A percentile compares a stretch with the other conserved stretches of the same genome.
phyloP scores from a whole-genome alignment of 228 moss, liverwort and hornwort species.

The Sphagnum magellanicum region DNA sequence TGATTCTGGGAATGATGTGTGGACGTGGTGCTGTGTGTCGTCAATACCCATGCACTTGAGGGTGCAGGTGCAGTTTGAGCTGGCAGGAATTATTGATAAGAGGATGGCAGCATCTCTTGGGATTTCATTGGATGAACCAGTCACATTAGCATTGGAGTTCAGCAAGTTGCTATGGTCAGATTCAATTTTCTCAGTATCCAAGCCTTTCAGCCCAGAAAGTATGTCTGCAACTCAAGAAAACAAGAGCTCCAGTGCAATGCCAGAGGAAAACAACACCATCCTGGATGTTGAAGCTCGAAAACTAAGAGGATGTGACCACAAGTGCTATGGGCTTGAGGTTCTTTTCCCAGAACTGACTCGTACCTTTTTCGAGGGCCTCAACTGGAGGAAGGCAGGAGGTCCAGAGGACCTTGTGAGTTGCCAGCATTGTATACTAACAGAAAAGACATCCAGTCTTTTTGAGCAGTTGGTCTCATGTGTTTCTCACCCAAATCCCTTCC shows the following conservation, averaged over 20 bases:
- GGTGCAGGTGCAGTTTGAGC: slow-evolving; percentile 46
- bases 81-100: slow-evolving; percentile 45
- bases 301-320: slow-evolving; percentile 16
- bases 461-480: slow-evolving; percentile 12
- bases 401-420: slow-evolving; percentile 11
- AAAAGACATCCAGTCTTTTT: slow-evolving; percentile 7
- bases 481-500: slow-evolving; percentile 32
- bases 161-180: slow-evolving; percentile 38
- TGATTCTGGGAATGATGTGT: slow-evolving; percentile 10
- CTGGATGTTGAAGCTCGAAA: slow-evolving; percentile 16
- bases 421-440: background rate
- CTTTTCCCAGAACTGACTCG: slow-evolving; percentile 47
- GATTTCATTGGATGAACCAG: slow-evolving; percentile 23
- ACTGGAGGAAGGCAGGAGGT: background rate
- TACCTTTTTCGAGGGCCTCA: slow-evolving; percentile 30
- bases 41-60: slow-evolving; percentile 19
- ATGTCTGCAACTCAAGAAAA: slow-evolving; percentile 15
- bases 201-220: slow-evolving; percentile 17
- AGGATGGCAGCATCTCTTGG: slow-evolving; percentile 44
- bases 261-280: slow-evolving; percentile 12
- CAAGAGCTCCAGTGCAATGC: background rate
- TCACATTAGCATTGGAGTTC: slow-evolving; percentile 41
- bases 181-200: slow-evolving; percentile 7
- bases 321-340: slow-evolving; percentile 39
- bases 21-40: slow-evolving; percentile 40